Evolutionary conservation across 345 rosid genomes (phyloP), one percentile per base, ranked within the genome.

Genomic region (Corchorus olitorius): DNA sequence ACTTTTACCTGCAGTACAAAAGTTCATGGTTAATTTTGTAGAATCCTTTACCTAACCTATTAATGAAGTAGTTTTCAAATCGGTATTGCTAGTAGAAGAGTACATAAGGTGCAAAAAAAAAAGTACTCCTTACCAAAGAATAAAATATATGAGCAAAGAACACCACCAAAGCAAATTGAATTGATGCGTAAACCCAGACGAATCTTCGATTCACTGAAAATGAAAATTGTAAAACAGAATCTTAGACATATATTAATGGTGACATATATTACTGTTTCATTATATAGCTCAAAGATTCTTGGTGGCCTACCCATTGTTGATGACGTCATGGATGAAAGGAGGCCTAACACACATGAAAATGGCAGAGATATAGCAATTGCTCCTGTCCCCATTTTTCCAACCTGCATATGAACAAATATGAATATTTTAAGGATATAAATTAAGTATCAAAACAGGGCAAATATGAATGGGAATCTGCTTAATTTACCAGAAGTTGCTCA

Each of bases 291-390:
- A 74, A 60, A 65, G 43, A 58, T 27, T 4, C 65, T 50, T 35
- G 78, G 35, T 7, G 45, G 65, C 89, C 7, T 87, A 95, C 99
- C 99, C 98, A 95, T 95, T 65, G 98, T 93, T 50, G 97, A 85
- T 14, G 98, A 85, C 49, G 94, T 87, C 97, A 93, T 88, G 58
- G 98, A 90, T 76, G 97, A 74, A 53, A 93, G 91, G 46, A 96
- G 97, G 74, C 99, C 94, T 61, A 92, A 78, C 20, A 92, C 88
- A 74, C 98, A 95, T 70, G 99, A 85, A 86, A 90, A 96, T 6
- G 98, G 98, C 68, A 96, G 93, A 9, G 99, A 92, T 81, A 96
- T 78, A 11, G 97, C 97, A 56, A 96, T 91, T 55, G 99, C 98
- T 49, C 91, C 84, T 0, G 91, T 89, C 6, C 98, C 97, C 92